These are phyloP conservation scores for Anaeromyces robustus DNA, from an alignment of 192 early-diverging fungal species.

Conservation along the genomic window DNA sequence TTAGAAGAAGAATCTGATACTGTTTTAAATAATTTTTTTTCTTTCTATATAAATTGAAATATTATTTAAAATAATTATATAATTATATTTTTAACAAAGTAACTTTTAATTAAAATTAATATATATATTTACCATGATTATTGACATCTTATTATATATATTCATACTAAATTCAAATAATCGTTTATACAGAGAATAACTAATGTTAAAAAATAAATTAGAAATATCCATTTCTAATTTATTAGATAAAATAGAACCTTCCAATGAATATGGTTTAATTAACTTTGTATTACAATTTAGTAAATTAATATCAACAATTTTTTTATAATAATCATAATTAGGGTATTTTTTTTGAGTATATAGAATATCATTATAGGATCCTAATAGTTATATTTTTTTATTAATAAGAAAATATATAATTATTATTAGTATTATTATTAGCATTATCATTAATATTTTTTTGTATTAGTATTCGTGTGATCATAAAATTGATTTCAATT, in stretches of 20 bases:
- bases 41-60: too few relatives aligned
- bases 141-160: neutral
- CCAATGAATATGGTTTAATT: neutral
- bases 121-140: neutral
- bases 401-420: too few relatives aligned
- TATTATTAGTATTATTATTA: too few relatives aligned
- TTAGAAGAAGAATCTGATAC: neutral
- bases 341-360: neutral
- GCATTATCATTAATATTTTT: too few relatives aligned
- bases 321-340: neutral
- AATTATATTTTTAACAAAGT: too few relatives aligned
- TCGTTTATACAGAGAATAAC: neutral
- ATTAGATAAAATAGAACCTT: neutral
- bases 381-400: neutral
- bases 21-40: neutral
- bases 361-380: neutral
- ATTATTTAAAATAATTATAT: too few relatives aligned
- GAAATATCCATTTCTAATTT: neutral
- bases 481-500: too few relatives aligned
- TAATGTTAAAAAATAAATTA: neutral
- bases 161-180: neutral
- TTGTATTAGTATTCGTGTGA: too few relatives aligned
- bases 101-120: too few relatives aligned
- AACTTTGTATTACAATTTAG: neutral
- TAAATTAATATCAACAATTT: neutral